Base-by-base conservation (phyloP, 306 rosid genomes). In the Psophocarpus tetragonolobus region DNA sequence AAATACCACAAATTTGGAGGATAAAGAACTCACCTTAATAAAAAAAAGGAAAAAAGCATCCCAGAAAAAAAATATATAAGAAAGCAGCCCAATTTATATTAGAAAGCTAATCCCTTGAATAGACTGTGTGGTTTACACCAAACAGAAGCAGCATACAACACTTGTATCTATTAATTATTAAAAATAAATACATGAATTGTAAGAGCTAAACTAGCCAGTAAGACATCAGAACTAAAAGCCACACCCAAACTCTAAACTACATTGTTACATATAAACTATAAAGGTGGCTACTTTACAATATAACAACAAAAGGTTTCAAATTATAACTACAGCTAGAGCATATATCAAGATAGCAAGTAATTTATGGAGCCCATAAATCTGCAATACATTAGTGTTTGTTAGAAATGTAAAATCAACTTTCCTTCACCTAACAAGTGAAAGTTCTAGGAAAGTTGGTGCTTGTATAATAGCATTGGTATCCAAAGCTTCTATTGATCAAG, bases 1-100 rank as follows among this genome's bases (percentile, higher is more conserved):
- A 62, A 68, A 29, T 26, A 27, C 9, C 45, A 81, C 64, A 71
- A 75, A 68, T 60, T 58, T 36, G 36, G 64, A 68, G 67, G 36
- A 75, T 44, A 56, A 42, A 27, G 33, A 81, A 65, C 12, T 75
- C 71, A 27, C 32, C 50, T 72, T 41, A 63, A 64, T 51, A 39
- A 48, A 72, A 64, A 64, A 71, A 33, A 17, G 12, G 21, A 67
- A 20, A 47, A 68, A 44, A 15, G 29, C 36, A 45, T 21, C 24
- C 8, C 27, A 58, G 14, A 24, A 51, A 8, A 56, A 73, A 12
- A 56, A 1, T 20, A 27, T 26, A n/a, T 20, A 38, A 26, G 70
- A n/a, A 47, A 32, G 57, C 47, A 14, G 33, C 17, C 68, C 47
- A 24, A 15, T 56, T 20, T 42, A 32, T 50, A 71, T 18, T 20